Percentiles rank a stretch among this genome's conserved stretches.
Conservation (phyloP, 768 basidiomycete species). For the Pisolithus sp. region DNA sequence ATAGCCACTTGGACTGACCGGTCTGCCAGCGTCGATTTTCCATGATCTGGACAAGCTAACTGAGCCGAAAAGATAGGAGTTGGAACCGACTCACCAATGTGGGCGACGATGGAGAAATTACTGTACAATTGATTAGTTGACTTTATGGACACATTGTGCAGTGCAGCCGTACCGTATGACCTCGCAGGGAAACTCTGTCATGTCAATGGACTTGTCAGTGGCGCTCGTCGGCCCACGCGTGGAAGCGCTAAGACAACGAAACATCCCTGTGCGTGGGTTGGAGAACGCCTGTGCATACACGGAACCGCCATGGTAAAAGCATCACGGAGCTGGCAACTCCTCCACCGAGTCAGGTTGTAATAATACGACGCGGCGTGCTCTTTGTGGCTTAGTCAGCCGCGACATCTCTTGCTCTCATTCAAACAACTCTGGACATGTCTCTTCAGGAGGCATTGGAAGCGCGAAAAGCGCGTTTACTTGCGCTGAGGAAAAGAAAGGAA, state of each 20-base stretch:
- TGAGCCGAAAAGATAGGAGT: constrained; percentile 1
- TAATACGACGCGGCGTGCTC: background rate
- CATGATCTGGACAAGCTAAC: constrained; percentile 61
- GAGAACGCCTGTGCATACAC: constrained; percentile 16
- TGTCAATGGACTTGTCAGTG: constrained; percentile 33
- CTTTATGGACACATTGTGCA: background rate
- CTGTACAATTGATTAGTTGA: constrained; percentile 28
- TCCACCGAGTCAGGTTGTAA: background rate
- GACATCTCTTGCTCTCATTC: background rate
- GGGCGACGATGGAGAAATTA: constrained; percentile 95
- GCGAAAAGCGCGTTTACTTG: constrained; percentile 74
- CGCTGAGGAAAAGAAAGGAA: constrained; percentile 67
- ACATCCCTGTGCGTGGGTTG: background rate
- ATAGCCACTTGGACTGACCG: constrained; percentile 38
- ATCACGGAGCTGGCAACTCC: constrained; percentile 11
- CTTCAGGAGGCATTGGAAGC: constrained; percentile 74
- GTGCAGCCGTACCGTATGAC: constrained; percentile 49
- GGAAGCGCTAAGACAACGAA: constrained; percentile 28
- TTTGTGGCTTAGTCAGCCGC: constrained; percentile 29
- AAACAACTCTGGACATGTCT: constrained; percentile 36
- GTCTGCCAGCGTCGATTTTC: constrained; percentile 92
- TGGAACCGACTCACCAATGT: constrained; percentile 57
- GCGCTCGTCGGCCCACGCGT: constrained; percentile 16
- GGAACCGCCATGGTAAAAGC: constrained; percentile 26
- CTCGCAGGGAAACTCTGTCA: constrained; percentile 63